Conservation (phyloP, 1,139 yeast species). For the Sugiyamaella castrensis region DNA sequence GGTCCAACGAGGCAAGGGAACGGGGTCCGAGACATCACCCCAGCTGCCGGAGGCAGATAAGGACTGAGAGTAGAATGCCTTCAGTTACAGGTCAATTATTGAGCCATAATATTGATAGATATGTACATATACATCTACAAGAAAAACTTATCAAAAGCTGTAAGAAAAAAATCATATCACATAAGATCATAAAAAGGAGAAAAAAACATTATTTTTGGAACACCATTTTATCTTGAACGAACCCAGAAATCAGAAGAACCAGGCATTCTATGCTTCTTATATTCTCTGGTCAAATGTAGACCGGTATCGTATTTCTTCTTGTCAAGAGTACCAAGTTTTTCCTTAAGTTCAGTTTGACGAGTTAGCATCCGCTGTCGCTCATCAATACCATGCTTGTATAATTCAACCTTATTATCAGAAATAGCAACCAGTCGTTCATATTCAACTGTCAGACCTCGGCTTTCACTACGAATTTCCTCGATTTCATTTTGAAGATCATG, state of each 20-base stretch:
- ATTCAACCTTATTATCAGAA: conserved; percentile 11
- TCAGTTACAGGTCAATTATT: no score
- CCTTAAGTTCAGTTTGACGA: conserved; percentile 15
- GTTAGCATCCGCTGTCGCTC: conserved; percentile 20
- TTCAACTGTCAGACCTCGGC: conserved; percentile 6
- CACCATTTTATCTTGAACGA: conserved; percentile 17
- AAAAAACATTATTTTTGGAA: neutral
- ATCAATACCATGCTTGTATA: conserved; percentile 18
- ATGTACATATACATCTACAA: no score
- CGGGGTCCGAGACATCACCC: no score
- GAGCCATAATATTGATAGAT: no score
- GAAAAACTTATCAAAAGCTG: no score
- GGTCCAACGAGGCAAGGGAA: no score
- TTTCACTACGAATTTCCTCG: neutral
- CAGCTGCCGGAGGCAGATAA: no score
- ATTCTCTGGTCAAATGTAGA: conserved; percentile 28
- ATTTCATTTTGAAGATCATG: conserved; percentile 8
- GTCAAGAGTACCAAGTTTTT: conserved; percentile 26
- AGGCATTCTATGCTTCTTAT: conserved; percentile 25
- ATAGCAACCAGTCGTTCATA: conserved; percentile 1
- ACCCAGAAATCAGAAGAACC: conserved; percentile 32
- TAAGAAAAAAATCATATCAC: conserved; percentile 4
- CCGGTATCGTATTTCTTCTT: conserved; percentile 31
- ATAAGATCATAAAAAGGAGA: conserved; percentile 4
- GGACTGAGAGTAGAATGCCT: no score